Base-by-base conservation (phyloP, 148 eudicot species). In the Rhododendron mucronatum region DNA sequence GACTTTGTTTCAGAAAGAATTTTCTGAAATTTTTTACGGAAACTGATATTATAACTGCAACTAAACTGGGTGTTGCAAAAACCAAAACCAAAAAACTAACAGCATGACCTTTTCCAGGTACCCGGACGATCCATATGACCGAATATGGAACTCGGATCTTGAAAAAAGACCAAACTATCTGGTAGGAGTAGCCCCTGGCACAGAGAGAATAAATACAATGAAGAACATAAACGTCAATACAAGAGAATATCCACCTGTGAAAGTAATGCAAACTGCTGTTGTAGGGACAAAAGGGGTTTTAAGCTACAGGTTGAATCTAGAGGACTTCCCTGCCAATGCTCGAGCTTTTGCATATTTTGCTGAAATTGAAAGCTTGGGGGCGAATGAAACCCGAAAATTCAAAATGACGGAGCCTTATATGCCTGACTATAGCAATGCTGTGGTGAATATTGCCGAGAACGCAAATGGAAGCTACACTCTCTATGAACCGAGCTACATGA, bases 91-190 rank as follows among this genome's bases (percentile, higher is more conserved):
- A 65, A 84, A 79, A 28, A 20, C n/a, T 30, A 71, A 28, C 44
- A 30, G 73, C 26, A 71, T 79, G 69, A 78, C 23, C 35, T 83
- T 88, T 37, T 85, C 26, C 94, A 97, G 99, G 98, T 97, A 97
- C 86, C 99, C 99, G 15, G 98, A 95, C 88, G 99, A 97, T 88
- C 98, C 99, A 1, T 97, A 94, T 90, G 99, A 97, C 88, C 89
- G 99, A 50, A 92, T 95, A 89, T 97, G 99, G 99, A 95, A 88
- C 82, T 97, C 99, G 7, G 99, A 97, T 92, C 98, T 91, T n/a
- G 95, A 88, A 3, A 94, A 91, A 89, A 89, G 98, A 88, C 98
- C 89, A 73, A 97, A 97, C 86, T 95, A 88, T 88, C 93, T 97
- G 1, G 98, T 95, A 14, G 99, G 95, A 33, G 92, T 91, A 65